Percentiles rank a stretch among this genome's conserved stretches.
Evolutionary conservation across 257 asterid species (phyloP).

Genomic region (Prunella vulgaris): DNA sequence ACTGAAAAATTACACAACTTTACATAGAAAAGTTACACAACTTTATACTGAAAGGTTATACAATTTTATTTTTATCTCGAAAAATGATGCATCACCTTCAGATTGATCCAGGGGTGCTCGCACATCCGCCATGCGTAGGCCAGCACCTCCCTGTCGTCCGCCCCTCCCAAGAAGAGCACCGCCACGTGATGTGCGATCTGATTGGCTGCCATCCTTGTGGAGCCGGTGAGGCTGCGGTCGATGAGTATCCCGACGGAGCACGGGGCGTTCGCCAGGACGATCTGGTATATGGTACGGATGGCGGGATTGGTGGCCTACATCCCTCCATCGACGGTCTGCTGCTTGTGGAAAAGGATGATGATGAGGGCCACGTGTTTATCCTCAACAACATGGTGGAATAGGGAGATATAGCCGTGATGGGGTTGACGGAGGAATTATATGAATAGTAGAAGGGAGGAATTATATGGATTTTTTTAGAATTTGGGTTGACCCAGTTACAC

Average conservation of each 20-base stretch:
- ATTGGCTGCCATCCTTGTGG: conserved; percentile 51
- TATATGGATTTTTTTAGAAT: too few relatives aligned
- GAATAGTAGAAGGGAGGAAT: too few relatives aligned
- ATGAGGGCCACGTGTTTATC: conserved; percentile 71
- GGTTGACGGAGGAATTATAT: too few relatives aligned
- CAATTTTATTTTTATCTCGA: too few relatives aligned
- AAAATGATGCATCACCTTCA: conserved; percentile 61
- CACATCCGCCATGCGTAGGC: conserved; percentile 77
- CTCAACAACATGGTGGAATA: too few relatives aligned
- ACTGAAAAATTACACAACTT: too few relatives aligned
- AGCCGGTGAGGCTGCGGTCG: conserved; percentile 76
- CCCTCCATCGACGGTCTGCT: conserved; percentile 94
- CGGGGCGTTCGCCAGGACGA: conserved; percentile 69
- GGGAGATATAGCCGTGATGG: too few relatives aligned
- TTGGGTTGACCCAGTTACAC: too few relatives aligned
- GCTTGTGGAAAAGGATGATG: conserved; percentile 83
- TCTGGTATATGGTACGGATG: conserved; percentile 65
- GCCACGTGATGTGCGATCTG: conserved; percentile 56
- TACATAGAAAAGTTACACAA: too few relatives aligned
- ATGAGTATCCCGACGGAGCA: conserved; percentile 87
- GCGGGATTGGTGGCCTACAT: conserved; percentile 80
- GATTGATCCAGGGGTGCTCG: conserved; percentile 51
- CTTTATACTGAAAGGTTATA: too few relatives aligned
- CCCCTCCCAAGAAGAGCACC: conserved; percentile 78
- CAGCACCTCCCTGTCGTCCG: conserved; percentile 80